phyloP scores from a whole-genome alignment of 1,139 yeast genomes.

The Insectozyma bohioensis region DNA sequence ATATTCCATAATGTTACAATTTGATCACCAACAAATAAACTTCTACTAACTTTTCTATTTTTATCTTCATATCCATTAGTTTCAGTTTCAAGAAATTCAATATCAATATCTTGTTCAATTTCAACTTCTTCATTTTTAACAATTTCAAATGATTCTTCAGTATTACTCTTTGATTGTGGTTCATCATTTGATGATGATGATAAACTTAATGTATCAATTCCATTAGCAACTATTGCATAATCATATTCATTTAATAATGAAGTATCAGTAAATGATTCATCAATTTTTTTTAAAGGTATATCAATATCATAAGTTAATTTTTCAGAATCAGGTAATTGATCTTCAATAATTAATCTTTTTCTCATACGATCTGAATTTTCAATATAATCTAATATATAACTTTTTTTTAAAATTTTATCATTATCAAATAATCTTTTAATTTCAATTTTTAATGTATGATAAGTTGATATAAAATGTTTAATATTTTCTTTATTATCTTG shows the following conservation, averaged over 20 bases:
- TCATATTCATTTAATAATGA: slow-evolving; percentile 20
- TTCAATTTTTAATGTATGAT: slow-evolving; percentile 46
- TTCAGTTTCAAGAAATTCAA: too few species aligned
- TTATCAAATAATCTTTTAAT: slow-evolving; percentile 34
- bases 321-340: slow-evolving; percentile 46
- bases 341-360: slow-evolving; percentile 53
- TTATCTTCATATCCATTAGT: slow-evolving; percentile 54
- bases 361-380: slow-evolving; percentile 71
- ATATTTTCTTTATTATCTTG: slow-evolving; percentile 68
- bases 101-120: slow-evolving; percentile 18
- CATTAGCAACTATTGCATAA: slow-evolving; percentile 19
- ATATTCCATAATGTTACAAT: slow-evolving; percentile 74
- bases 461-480: slow-evolving; percentile 48
- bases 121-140: slow-evolving; percentile 6
- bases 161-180: slow-evolving; percentile 9
- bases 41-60: slow-evolving; percentile 69
- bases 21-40: slow-evolving; percentile 68
- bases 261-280: slow-evolving; percentile 12
- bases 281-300: slow-evolving; percentile 35
- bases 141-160: slow-evolving; percentile 41
- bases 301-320: slow-evolving; percentile 39
- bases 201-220: slow-evolving; percentile 28
- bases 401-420: slow-evolving; percentile 19
- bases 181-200: too few species aligned
- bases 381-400: slow-evolving; percentile 58